A percentile compares a stretch with the other conserved stretches of the same genome.
phyloP scores from a whole-genome alignment of 768 basidiomycete species.

The Rhodotorula graminis region DNA sequence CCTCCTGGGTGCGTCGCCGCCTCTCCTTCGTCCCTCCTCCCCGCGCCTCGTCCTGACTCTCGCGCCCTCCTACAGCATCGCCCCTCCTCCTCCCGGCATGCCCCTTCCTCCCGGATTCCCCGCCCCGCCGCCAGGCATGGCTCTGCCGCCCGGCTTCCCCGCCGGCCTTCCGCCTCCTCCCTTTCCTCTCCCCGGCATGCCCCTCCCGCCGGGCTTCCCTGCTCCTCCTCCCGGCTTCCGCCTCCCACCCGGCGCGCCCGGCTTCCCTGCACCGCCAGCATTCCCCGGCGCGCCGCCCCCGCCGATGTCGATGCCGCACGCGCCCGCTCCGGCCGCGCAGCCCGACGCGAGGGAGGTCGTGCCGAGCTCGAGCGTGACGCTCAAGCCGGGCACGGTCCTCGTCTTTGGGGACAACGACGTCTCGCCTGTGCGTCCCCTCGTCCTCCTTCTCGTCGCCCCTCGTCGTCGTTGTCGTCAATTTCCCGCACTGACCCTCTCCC shows the following conservation, averaged over 20 bases:
- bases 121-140: slow-evolving; percentile 48
- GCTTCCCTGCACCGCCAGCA: slow-evolving; percentile 40
- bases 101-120: slow-evolving; percentile 48
- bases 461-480: background rate
- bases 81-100: slow-evolving; percentile 34
- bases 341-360: slow-evolving; percentile 15
- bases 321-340: background rate
- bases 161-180: slow-evolving; percentile 41
- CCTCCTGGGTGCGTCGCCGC: slow-evolving; percentile 26
- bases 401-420: slow-evolving; percentile 42
- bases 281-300: background rate
- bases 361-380: slow-evolving; percentile 27
- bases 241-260: slow-evolving; percentile 50
- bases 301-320: background rate
- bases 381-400: slow-evolving; percentile 40
- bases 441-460: background rate
- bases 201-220: slow-evolving; percentile 48
- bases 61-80: slow-evolving; percentile 3
- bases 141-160: slow-evolving; percentile 50
- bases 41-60: background rate
- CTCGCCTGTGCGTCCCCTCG: slow-evolving; percentile 30
- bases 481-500: background rate
- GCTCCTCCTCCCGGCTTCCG: slow-evolving; percentile 48
- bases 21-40: background rate
- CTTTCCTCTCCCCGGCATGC: slow-evolving; percentile 38